Conservation (phyloP, 208 protist genomes). For the Trypanosoma conorhini region DNA sequence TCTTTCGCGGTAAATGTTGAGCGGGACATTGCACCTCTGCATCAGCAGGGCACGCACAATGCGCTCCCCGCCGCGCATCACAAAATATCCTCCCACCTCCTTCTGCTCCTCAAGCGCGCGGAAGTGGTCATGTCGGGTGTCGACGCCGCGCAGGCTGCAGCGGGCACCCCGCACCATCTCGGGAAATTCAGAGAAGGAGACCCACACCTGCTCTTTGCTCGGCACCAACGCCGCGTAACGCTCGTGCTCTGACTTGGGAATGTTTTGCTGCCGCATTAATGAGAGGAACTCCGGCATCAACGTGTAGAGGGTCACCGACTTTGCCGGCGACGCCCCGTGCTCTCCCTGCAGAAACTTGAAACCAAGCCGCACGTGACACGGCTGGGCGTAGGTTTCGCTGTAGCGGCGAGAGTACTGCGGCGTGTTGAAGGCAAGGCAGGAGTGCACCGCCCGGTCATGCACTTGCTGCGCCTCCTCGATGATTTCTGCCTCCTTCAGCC, state of each 20-base stretch:
- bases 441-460: constrained; percentile 68
- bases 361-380: constrained; percentile 79
- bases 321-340: not conserved
- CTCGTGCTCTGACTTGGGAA: constrained; percentile 49
- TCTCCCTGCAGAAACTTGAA: constrained; percentile 60
- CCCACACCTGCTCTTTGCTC: constrained; percentile 78
- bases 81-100: constrained; percentile 99
- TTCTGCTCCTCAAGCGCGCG: constrained; percentile 92
- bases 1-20: constrained; percentile 89
- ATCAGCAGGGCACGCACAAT: constrained; percentile 97
- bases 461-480: constrained; percentile 64
- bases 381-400: constrained; percentile 82
- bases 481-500: constrained; percentile 59
- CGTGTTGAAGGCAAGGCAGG: constrained; percentile 73
- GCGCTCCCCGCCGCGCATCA: constrained; percentile 98
- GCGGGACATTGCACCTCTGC: constrained; percentile 95
- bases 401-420: constrained; percentile 87
- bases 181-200: constrained; percentile 75
- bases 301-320: constrained; percentile 34
- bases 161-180: constrained; percentile 85
- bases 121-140: constrained; percentile 69
- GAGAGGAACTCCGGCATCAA: constrained; percentile 68
- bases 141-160: constrained; percentile 71
- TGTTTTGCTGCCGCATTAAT: constrained; percentile 61
- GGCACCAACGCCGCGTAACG: constrained; percentile 69